These are phyloP conservation scores for Alternaria postmessia DNA, from an alignment of 2,329 filamentous ascomycete species.

Conservation along the genomic window DNA sequence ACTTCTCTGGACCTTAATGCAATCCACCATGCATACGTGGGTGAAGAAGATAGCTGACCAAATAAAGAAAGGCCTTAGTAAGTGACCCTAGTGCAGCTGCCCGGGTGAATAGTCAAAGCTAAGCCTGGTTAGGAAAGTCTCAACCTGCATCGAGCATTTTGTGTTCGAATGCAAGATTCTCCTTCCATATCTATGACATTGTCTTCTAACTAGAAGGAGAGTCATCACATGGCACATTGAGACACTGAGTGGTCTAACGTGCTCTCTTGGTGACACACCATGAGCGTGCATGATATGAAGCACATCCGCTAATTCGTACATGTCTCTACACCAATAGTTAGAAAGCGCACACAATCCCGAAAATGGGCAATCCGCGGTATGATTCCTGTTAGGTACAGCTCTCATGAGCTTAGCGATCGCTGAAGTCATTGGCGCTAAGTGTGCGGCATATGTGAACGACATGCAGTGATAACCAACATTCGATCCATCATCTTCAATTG, in stretches of 20 bases:
- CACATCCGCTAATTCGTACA: not conserved
- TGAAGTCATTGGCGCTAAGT: not conserved
- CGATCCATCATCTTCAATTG: not conserved
- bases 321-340: not conserved
- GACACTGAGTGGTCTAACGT: not conserved
- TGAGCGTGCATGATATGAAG: not conserved
- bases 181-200: not conserved
- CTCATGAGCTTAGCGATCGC: not conserved
- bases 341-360: not conserved
- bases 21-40: not conserved
- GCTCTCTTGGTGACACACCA: not conserved
- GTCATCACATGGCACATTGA: not conserved
- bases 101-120: not conserved
- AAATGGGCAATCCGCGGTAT: not conserved
- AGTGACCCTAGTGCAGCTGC: not conserved
- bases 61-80: not conserved
- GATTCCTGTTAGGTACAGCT: not conserved
- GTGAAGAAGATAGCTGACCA: not conserved
- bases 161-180: not conserved
- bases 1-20: not conserved
- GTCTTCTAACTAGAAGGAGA: not conserved
- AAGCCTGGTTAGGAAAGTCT: constrained; percentile 4
- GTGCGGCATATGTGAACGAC: not conserved
- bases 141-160: not conserved
- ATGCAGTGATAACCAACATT: not conserved